Evolutionary conservation across 305 asterid species (phyloP).

Genomic region (Fraxinus latifolia): DNA sequence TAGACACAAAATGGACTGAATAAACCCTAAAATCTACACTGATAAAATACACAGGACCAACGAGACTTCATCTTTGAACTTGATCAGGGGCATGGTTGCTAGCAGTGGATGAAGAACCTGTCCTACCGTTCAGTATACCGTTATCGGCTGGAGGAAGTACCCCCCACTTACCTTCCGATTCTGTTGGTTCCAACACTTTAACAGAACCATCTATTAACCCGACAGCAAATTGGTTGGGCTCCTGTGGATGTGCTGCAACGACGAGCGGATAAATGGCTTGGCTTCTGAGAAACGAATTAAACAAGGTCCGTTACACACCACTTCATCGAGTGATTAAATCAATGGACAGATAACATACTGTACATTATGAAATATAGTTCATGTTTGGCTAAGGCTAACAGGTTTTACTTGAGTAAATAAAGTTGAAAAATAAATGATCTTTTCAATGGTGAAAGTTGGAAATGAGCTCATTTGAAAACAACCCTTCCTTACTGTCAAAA

Average conservation of each 20-base stretch:
- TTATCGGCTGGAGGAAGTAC: slow-evolving; percentile 71
- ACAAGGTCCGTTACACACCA: slow-evolving; percentile 4
- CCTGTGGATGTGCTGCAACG: slow-evolving; percentile 88
- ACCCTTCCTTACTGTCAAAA: not conserved
- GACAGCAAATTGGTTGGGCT: slow-evolving; percentile 77
- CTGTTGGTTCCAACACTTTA: slow-evolving; percentile 87
- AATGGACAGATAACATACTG: not conserved
- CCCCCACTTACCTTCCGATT: slow-evolving; percentile 85
- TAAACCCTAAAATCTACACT: slow-evolving; percentile 53
- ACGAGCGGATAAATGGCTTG: slow-evolving; percentile 67
- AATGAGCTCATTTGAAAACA: not conserved
- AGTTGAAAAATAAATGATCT: not conserved
- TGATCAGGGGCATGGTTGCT: slow-evolving; percentile 73
- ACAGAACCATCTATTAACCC: slow-evolving; percentile 86
- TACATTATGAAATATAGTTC: not conserved
- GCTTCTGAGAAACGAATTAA: slow-evolving; percentile 44
- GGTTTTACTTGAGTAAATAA: not conserved
- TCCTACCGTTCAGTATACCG: slow-evolving; percentile 57
- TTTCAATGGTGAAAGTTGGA: not conserved
- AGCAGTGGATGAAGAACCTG: slow-evolving; percentile 65
- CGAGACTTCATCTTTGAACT: slow-evolving; percentile 59
- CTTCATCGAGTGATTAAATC: not conserved
- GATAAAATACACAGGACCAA: slow-evolving; percentile 40
- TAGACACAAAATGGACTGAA: slow-evolving; percentile 23
- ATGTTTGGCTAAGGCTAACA: not conserved